Conservation (phyloP, 2,329 filamentous ascomycete species). For the Beauveria sp. region DNA sequence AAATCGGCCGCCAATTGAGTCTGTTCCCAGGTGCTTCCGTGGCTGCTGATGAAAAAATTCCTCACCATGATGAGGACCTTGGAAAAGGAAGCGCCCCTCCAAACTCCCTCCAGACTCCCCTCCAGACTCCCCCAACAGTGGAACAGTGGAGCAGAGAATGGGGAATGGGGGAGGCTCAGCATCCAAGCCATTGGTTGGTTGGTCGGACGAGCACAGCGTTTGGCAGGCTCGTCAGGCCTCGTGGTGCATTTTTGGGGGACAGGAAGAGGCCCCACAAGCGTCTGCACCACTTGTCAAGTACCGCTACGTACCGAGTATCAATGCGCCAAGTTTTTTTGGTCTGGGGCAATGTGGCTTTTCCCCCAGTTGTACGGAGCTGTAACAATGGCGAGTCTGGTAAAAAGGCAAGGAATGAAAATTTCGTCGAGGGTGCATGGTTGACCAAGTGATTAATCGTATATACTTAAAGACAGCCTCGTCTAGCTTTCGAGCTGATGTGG, state of each 20-base stretch:
- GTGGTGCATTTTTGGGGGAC: not conserved
- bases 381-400: not conserved
- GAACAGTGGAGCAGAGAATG: too few species aligned
- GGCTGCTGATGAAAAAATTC: not conserved
- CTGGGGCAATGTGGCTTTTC: constrained; percentile 8
- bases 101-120: too few species aligned
- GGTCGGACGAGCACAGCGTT: too few species aligned
- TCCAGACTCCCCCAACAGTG: too few species aligned
- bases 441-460: not conserved
- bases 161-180: too few species aligned
- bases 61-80: not conserved
- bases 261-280: not conserved
- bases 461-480: constrained; percentile 3
- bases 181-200: too few species aligned
- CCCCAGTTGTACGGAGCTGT: not conserved
- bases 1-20: not conserved
- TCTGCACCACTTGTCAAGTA: constrained; percentile 4
- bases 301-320: constrained; percentile 4
- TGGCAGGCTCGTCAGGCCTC: too few species aligned
- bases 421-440: not conserved
- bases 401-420: not conserved
- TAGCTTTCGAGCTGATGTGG: not conserved
- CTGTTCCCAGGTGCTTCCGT: not conserved
- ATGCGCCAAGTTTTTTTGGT: not conserved
- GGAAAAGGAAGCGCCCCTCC: too few species aligned